Conservation (phyloP, 176 grass and related monocot species). For the Elaeis guineensis region DNA sequence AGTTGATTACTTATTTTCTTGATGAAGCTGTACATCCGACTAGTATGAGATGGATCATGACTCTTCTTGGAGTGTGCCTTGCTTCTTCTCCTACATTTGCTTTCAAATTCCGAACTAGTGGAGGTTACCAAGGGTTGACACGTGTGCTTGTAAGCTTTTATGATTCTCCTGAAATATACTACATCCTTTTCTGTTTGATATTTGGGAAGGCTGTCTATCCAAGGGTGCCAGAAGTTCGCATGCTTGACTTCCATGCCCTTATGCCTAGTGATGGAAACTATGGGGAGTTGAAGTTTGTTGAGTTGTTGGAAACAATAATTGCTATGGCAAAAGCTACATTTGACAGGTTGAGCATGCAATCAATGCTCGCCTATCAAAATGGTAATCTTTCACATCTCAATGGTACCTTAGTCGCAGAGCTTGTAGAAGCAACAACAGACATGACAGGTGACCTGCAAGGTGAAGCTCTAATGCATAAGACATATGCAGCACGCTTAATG, state of each 20-base stretch:
- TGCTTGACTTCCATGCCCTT: conserved; percentile 97
- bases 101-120: conserved; percentile 66
- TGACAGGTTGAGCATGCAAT: conserved; percentile 72
- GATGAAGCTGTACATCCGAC: conserved; percentile 98
- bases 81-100: conserved; percentile 77
- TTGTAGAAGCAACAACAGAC: conserved; percentile 68
- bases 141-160: conserved; percentile 84
- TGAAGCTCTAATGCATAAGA: conserved; percentile 97
- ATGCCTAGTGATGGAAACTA: conserved; percentile 96
- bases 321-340: conserved; percentile 93
- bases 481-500: conserved; percentile 97
- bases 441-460: conserved; percentile 82
- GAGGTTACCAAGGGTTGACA: conserved; percentile 77
- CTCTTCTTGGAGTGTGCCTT: conserved; percentile 94
- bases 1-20: conserved; percentile 85
- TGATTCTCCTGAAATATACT: conserved; percentile 99
- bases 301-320: conserved; percentile 85
- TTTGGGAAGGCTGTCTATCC: conserved; percentile 95
- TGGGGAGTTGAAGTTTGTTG: conserved; percentile 92
- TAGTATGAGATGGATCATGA: conserved; percentile 99
- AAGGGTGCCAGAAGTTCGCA: conserved; percentile 92
- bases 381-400: conserved; percentile 81
- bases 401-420: conserved; percentile 69
- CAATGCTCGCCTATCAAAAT: conserved; percentile 93
- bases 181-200: conserved; percentile 95